A percentile compares a stretch with the other conserved stretches of the same genome.
These are phyloP conservation scores for Leishmania lainsoni DNA, from an alignment of 208 protist species.

Conservation along the genomic window DNA sequence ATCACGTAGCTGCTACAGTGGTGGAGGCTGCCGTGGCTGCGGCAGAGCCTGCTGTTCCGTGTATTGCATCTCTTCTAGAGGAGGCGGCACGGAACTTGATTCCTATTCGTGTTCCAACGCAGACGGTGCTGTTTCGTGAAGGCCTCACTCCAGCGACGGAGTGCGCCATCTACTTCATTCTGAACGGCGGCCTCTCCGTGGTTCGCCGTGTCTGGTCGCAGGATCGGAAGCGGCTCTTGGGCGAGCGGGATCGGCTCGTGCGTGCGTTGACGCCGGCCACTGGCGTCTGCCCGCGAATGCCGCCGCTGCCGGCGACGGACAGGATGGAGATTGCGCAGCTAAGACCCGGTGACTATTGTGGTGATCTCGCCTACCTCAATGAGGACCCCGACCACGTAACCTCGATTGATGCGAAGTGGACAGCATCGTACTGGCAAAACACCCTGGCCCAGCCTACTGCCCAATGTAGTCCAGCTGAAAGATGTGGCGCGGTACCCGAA, in stretches of 20 bases:
- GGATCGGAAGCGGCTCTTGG: conserved; percentile 29
- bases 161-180: conserved; percentile 70
- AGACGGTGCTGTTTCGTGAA: conserved; percentile 61
- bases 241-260: conserved; percentile 17
- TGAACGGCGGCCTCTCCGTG: conserved; percentile 54
- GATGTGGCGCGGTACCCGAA: background rate
- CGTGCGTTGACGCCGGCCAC: conserved; percentile 19
- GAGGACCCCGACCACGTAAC: conserved; percentile 66
- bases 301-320: conserved; percentile 19
- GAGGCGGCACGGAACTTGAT: conserved; percentile 40
- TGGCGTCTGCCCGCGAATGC: conserved; percentile 3
- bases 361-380: conserved; percentile 67
- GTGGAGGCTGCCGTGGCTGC: no score
- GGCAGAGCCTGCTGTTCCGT: background rate
- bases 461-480: background rate
- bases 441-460: conserved; percentile 20
- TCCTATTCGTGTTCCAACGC: conserved; percentile 49
- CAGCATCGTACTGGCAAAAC: conserved; percentile 55
- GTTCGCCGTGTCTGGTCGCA: conserved; percentile 44
- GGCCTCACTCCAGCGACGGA: conserved; percentile 38
- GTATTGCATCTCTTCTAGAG: conserved; percentile 14
- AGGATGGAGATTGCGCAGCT: conserved; percentile 69
- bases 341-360: conserved; percentile 65
- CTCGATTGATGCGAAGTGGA: conserved; percentile 56
- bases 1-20: no score